These are phyloP conservation scores for Glycine tomentella DNA, from an alignment of 306 rosid genomes.

Conservation along the genomic window DNA sequence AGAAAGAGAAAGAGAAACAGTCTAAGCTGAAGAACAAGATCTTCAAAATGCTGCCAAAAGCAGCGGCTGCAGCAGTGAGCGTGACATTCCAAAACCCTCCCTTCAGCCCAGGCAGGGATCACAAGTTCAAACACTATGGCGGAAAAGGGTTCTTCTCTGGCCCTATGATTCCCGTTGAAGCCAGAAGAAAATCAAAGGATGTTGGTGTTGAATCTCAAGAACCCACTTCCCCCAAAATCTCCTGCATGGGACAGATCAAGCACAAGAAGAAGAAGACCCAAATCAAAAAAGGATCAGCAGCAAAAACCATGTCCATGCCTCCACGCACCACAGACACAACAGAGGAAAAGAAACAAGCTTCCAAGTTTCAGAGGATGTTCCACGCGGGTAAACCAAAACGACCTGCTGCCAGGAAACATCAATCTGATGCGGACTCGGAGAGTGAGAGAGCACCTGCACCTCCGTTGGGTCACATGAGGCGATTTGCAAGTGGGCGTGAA, in stretches of 20 bases:
- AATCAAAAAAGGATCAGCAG: slow-evolving; percentile 43
- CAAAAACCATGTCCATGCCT: not conserved
- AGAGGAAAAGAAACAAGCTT: slow-evolving; percentile 44
- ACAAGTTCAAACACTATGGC: slow-evolving; percentile 41
- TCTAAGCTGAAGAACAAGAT: slow-evolving; percentile 64
- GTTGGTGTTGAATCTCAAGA: slow-evolving; percentile 55
- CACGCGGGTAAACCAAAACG: slow-evolving; percentile 30
- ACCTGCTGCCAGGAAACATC: slow-evolving; percentile 28
- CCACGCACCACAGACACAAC: too few species aligned
- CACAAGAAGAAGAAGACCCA: slow-evolving; percentile 56
- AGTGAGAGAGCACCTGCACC: slow-evolving; percentile 41
- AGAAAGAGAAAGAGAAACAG: slow-evolving; percentile 33
- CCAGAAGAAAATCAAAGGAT: slow-evolving; percentile 56
- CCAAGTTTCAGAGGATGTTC: slow-evolving; percentile 55
- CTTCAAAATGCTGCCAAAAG: slow-evolving; percentile 74
- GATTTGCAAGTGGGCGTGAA: slow-evolving; percentile 79
- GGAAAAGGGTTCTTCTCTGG: slow-evolving; percentile 66
- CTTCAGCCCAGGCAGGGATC: slow-evolving; percentile 75
- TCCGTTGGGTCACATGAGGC: slow-evolving; percentile 71
- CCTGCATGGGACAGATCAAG: slow-evolving; percentile 98
- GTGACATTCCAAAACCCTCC: slow-evolving; percentile 65
- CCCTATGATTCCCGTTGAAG: slow-evolving; percentile 69
- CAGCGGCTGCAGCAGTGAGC: slow-evolving; percentile 53
- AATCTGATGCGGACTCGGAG: slow-evolving; percentile 22
- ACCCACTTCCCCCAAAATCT: slow-evolving; percentile 88